Evolutionary conservation across 2,329 filamentous ascomycete genomes (phyloP), one percentile per base, ranked within the genome.

Genomic region (Claviceps sp.): DNA sequence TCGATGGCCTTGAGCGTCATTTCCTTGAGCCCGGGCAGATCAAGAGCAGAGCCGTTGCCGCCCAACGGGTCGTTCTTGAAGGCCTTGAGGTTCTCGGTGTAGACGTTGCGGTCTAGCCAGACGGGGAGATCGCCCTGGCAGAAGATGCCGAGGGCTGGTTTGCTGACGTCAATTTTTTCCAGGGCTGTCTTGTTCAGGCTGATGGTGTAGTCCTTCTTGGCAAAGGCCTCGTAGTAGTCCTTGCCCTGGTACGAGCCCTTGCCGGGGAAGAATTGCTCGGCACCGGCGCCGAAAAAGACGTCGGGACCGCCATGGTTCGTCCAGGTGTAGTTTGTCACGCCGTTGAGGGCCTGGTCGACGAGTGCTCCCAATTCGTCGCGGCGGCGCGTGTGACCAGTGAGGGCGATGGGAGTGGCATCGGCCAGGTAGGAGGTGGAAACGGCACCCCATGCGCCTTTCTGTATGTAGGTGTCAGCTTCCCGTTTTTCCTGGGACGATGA

Each of bases 1-100:
- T 91, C 86, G 48, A 93, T 78, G 24, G 87, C 87, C 72, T 94
- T 94, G 59, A 90, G 73, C 0, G 88, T 90, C 88, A 94, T 94
- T 45, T 93, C 86, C 70, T 88, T 91, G 49, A 93, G 79, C 4
- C 88, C 88, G 0, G 88, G 88, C 30, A 91, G 79, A 62, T 93
- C 86, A 8, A 77, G 73, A 5, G 86, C 86, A 42, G 84, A 72
- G 16, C 70, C 72, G 43, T 76, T 73, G 55, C 75, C 75, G 49
- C 86, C 86, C 11, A 78, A 73, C 1, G 88, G 86, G 59, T 84
- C 76, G 65, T 90, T 87, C 53, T 77, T 76, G 56, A 84, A 75
- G 46, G 67, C 73, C 58, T 75, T 71, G 24, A 91, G 71, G 69
- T 91, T 89, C 24, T 82, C 71, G 9, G 72, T 79, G 72, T 86